Conservation (phyloP, 441 rosid genomes). For the Populus hybrid region DNA sequence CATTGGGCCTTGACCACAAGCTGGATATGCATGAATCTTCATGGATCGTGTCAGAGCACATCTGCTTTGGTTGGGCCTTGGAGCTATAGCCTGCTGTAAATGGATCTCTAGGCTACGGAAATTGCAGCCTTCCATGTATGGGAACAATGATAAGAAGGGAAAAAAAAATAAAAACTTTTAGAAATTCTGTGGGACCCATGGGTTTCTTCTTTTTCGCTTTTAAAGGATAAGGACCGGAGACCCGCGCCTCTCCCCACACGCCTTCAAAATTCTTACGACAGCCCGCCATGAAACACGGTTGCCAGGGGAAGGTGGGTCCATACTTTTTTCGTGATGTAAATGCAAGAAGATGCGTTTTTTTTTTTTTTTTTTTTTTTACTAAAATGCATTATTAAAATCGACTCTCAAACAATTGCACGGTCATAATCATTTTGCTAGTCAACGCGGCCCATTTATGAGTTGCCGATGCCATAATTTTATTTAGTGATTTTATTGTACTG, state of each 20-base stretch:
- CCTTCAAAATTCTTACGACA: constrained; percentile 8
- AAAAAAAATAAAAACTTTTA: no score
- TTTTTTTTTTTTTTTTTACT: no score
- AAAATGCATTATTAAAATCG: no score
- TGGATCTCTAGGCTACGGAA: background rate
- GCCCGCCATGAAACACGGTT: constrained; percentile 19
- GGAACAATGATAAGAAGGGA: background rate
- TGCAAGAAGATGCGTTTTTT: background rate
- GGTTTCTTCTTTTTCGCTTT: constrained; percentile 7
- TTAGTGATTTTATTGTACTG: no score
- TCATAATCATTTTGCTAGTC: no score
- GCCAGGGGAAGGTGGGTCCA: constrained; percentile 20
- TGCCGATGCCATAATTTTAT: no score
- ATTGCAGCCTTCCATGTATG: background rate
- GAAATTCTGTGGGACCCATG: constrained; percentile 12
- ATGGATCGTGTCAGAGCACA: background rate
- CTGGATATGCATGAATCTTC: background rate
- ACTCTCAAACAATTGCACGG: no score
- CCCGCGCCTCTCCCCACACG: background rate
- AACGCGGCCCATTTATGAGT: no score
- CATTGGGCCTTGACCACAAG: background rate
- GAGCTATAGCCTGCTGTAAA: background rate
- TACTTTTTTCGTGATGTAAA: background rate
- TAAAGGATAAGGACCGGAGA: constrained; percentile 20
- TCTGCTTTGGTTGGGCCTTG: background rate